Evolutionary conservation across 1,284 basidiomycete genomes (phyloP).

Genomic region (Sporisorium iseilematis-ciliati): DNA sequence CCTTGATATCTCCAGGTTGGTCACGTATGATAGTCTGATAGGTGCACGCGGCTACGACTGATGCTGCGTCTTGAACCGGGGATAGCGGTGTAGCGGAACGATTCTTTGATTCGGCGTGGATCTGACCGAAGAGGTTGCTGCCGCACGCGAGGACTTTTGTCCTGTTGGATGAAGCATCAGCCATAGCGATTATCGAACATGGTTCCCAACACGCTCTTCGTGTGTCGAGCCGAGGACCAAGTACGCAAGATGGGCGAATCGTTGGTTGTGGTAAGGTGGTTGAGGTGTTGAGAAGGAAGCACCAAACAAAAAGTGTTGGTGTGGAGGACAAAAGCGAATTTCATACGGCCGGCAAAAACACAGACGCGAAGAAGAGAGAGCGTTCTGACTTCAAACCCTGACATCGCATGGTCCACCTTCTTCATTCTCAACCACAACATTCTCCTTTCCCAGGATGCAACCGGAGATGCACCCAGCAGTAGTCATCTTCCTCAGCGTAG

Average conservation of each 20-base stretch:
- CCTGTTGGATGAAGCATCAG: background rate
- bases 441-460: background rate
- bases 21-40: slow-evolving; percentile 24
- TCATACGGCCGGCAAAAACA: slow-evolving; percentile 29
- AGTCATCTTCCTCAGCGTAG: slow-evolving; percentile 51
- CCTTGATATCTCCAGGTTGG: background rate
- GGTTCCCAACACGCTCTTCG: too few species aligned
- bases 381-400: background rate
- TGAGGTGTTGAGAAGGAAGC: background rate
- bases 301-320: slow-evolving; percentile 34
- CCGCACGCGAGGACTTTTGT: slow-evolving; percentile 16
- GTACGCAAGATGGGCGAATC: background rate
- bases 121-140: slow-evolving; percentile 26
- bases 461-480: slow-evolving; percentile 63
- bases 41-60: slow-evolving; percentile 4
- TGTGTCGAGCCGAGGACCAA: background rate
- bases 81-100: background rate
- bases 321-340: slow-evolving; percentile 12
- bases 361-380: slow-evolving; percentile 20
- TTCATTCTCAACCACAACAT: background rate
- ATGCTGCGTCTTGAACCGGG: background rate
- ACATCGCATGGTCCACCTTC: slow-evolving; percentile 27
- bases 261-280: background rate
- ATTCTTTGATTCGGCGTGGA: background rate
- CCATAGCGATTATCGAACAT: background rate